Evolutionary conservation across 345 rosid genomes (phyloP).

Genomic region (Arabis hirsuta): DNA sequence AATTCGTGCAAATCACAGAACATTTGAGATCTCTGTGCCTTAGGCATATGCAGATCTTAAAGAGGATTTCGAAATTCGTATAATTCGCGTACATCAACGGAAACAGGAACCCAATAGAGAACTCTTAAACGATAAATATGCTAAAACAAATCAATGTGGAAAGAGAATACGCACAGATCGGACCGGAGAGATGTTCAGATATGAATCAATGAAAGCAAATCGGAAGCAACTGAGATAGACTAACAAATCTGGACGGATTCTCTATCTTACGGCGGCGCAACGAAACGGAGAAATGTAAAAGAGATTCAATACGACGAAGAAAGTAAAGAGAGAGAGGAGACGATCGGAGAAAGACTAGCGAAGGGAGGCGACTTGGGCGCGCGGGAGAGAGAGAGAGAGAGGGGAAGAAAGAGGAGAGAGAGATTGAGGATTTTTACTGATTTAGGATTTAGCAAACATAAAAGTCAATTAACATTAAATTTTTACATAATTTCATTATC

Average conservation of each 20-base stretch:
- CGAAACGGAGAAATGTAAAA: conserved; percentile 17
- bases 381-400: conserved; percentile 50
- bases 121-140: background rate
- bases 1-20: conserved; percentile 4
- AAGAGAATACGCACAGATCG: conserved; percentile 40
- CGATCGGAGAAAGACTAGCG: conserved; percentile 54
- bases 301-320: conserved; percentile 21
- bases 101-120: background rate
- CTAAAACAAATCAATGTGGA: conserved; percentile 25
- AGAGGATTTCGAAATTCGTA: conserved; percentile 18
- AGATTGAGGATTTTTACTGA: conserved; percentile 32
- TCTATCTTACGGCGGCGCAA: conserved; percentile 22
- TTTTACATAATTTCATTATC: background rate
- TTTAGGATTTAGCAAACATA: conserved; percentile 30
- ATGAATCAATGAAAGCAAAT: conserved; percentile 20
- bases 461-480: conserved; percentile 36
- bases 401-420: background rate
- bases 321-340: conserved; percentile 40
- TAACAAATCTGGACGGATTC: conserved; percentile 24
- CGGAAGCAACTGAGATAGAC: conserved; percentile 27
- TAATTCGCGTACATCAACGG: background rate
- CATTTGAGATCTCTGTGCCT: conserved; percentile 19
- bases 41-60: conserved; percentile 32
- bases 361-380: conserved; percentile 63
- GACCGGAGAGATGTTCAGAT: conserved; percentile 25